phyloP scores from a whole-genome alignment of 495 filamentous ascomycete genomes.

The Baudoinia panamericana region DNA sequence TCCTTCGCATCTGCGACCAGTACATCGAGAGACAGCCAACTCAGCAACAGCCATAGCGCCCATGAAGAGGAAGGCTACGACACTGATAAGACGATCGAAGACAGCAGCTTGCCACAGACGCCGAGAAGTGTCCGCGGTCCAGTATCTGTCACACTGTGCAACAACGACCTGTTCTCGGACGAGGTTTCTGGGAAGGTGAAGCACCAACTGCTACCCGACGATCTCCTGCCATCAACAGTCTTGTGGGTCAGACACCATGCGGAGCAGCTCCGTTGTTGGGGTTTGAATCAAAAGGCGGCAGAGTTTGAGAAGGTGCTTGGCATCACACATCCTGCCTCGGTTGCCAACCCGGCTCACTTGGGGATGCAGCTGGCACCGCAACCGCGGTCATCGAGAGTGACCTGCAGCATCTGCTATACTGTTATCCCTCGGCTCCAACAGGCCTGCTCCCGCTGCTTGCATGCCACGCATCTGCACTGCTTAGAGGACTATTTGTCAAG shows the following conservation, averaged over 20 bases:
- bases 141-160: conserved; percentile 1
- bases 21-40: conserved; percentile 1
- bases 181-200: conserved; percentile 1
- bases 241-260: conserved; percentile 12
- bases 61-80: conserved; percentile 13
- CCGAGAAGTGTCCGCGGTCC: background rate
- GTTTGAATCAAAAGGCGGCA: conserved; percentile 6
- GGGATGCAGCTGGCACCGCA: background rate
- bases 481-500: conserved; percentile 5
- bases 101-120: conserved; percentile 14
- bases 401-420: conserved; percentile 11
- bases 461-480: conserved; percentile 8
- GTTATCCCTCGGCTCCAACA: conserved; percentile 3
- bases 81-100: conserved; percentile 19
- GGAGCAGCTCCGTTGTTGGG: conserved; percentile 11
- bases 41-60: background rate
- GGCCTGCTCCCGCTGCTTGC: conserved; percentile 10
- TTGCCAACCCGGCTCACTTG: background rate
- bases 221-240: conserved; percentile 1
- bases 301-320: conserved; percentile 16
- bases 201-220: background rate
- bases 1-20: conserved; percentile 13
- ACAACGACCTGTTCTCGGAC: conserved; percentile 6
- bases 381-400: background rate
- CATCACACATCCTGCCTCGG: background rate